A percentile compares a stretch with the other conserved stretches of the same genome.
Evolutionary conservation across 192 early-diverging fungal genomes (phyloP).

Genomic region (Coemansia sp.): DNA sequence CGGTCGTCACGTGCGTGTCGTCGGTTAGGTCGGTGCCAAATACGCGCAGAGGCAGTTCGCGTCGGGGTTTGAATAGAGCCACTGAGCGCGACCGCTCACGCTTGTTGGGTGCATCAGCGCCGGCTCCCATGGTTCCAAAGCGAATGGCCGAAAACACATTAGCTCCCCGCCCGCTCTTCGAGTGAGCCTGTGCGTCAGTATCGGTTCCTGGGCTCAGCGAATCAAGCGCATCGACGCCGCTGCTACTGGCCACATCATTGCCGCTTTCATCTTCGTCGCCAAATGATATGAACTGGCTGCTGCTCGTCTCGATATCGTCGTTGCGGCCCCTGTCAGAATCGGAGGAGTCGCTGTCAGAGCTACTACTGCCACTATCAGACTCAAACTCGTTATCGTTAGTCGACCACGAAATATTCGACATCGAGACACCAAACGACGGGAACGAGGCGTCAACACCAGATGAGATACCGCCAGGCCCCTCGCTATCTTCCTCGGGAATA

Average conservation of each 20-base stretch:
- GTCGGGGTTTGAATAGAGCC: background rate
- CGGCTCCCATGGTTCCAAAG: conserved; percentile 45
- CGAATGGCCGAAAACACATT: conserved; percentile 52
- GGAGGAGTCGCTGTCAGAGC: background rate
- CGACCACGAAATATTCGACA: conserved; percentile 35
- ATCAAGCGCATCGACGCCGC: conserved; percentile 17
- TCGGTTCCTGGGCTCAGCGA: conserved; percentile 19
- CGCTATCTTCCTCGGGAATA: conserved; percentile 54
- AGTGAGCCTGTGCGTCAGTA: conserved; percentile 16
- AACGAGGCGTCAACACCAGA: background rate
- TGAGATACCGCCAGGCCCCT: background rate
- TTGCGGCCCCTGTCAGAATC: background rate
- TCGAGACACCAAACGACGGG: conserved; percentile 18
- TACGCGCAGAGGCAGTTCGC: conserved; percentile 25
- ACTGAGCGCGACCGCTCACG: conserved; percentile 17
- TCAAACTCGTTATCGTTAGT: conserved; percentile 20
- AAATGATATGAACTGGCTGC: conserved; percentile 9
- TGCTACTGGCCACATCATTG: background rate
- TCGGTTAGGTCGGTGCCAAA: conserved; percentile 16
- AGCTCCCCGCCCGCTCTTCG: conserved; percentile 14
- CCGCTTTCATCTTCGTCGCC: background rate
- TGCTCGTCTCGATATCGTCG: conserved; percentile 8
- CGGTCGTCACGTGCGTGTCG: conserved; percentile 3
- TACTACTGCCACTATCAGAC: background rate
- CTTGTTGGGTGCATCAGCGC: conserved; percentile 4